Evolutionary conservation across 2,329 filamentous ascomycete species (phyloP).

Genomic region (Chaetothyriales sp.): DNA sequence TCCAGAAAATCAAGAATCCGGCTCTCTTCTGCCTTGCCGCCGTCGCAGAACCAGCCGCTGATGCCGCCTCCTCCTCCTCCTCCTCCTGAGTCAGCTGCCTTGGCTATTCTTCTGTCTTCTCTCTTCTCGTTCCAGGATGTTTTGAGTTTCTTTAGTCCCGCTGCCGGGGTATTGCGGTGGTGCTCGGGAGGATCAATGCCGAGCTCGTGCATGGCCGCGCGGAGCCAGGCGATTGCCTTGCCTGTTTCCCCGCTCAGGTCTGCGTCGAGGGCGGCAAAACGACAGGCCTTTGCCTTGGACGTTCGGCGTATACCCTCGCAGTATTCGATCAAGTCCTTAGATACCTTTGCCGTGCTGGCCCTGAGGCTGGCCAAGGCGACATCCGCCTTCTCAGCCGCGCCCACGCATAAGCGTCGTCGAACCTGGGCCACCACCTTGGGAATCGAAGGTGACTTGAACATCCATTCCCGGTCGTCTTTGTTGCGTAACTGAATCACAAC

Average conservation of each 20-base stretch:
- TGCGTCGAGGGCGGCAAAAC: constrained; percentile 81
- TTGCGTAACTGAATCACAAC: constrained; percentile 69
- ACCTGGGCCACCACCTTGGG: constrained; percentile 78
- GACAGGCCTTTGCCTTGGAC: constrained; percentile 67
- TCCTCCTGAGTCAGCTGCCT: constrained; percentile 47
- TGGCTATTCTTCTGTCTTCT: constrained; percentile 51
- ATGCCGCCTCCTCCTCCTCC: constrained; percentile 31
- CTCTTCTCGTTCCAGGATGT: constrained; percentile 17
- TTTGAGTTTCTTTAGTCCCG: constrained; percentile 12
- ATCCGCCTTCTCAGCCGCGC: constrained; percentile 72
- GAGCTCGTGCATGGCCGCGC: constrained; percentile 50
- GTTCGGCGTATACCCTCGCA: constrained; percentile 59
- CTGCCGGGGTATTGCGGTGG: constrained; percentile 15
- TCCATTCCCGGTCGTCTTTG: constrained; percentile 79
- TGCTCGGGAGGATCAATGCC: constrained; percentile 15
- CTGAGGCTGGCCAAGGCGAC: constrained; percentile 45
- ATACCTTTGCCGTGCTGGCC: constrained; percentile 37
- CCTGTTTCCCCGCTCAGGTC: constrained; percentile 70
- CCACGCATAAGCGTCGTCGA: constrained; percentile 74
- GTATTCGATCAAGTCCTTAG: constrained; percentile 55
- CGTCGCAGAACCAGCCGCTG: constrained; percentile 41
- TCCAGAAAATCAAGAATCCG: constrained; percentile 76
- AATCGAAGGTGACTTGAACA: constrained; percentile 80
- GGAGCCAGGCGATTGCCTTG: constrained; percentile 72
- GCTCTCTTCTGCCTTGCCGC: constrained; percentile 68